Base-by-base conservation (phyloP, 805 yeast genomes). In the Phaffomyces opuntiae region DNA sequence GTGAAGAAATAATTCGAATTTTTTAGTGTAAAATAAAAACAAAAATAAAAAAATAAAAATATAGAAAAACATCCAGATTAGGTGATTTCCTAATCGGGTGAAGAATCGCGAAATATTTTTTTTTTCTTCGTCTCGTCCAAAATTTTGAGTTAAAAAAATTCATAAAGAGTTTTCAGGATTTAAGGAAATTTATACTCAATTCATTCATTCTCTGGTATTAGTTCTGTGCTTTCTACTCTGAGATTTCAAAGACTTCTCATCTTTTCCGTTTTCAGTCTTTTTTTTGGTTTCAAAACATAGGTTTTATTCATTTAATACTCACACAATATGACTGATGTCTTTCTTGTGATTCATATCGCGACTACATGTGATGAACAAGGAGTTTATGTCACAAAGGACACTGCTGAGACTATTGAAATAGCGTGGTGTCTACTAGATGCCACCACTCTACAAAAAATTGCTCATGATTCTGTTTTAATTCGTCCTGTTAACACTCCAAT, bases 321-420 rank as follows among this genome's bases (percentile, higher is more conserved):
- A 24, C 32, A 9, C 7, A 31, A 21, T 11, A 56, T 57, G 61
- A 51, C 50, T 33, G 83, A 79, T 56, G 66, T 73, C 43, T 82
- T 76, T 59, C 77, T 83, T 53, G 80, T 80, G 45, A 65, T 81
- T 39, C 80, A 80, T 49, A 66, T 81, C 36, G 73, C 80, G 44
- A 77, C 86, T 35, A 82, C 89, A 19, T 77, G 83, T 51, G 88
- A 81, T 57, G 87, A 82, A 44, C 73, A 75, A 34, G 73, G 78
- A 31, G 71, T 71, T 29, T 73, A 75, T 53, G 75, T 78, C 42
- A 67, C 81, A 31, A 79, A 77, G 55, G 95, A 86, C 62, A 73
- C 85, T 31, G 72, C 83, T 5, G 89, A 83, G 60, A 69, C 81
- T 46, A 73, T 80, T 33, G 86, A 80, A 58, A 61, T 87, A 14